Percentiles rank a stretch among this genome's conserved stretches.
Evolutionary conservation across 2,329 filamentous ascomycete species (phyloP).

Genomic region (Colletotrichum eremochloae): DNA sequence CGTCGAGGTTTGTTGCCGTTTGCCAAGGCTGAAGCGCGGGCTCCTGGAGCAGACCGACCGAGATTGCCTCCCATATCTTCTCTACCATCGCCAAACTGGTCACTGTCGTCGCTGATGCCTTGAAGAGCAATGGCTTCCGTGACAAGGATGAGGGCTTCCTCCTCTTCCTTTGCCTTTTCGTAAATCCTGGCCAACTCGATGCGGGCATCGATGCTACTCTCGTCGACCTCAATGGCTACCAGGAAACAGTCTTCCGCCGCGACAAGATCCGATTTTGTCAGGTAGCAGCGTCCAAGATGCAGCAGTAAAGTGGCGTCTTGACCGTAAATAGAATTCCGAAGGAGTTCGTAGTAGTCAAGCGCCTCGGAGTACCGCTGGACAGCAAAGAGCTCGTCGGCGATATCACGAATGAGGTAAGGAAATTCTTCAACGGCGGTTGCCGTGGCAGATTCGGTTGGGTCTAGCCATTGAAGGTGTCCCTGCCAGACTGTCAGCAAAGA

Average conservation of each 20-base stretch:
- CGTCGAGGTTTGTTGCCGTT: constrained; percentile 29
- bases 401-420: constrained; percentile 83
- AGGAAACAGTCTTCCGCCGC: constrained; percentile 85
- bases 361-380: constrained; percentile 56
- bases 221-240: constrained; percentile 78
- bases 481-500: constrained; percentile 48
- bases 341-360: constrained; percentile 68
- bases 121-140: constrained; percentile 80
- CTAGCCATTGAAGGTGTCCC: constrained; percentile 78
- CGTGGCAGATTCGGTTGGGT: constrained; percentile 58
- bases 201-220: constrained; percentile 80
- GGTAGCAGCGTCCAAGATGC: constrained; percentile 76
- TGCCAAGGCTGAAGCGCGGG: constrained; percentile 8
- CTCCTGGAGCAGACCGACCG: constrained; percentile 2
- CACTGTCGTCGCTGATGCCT: constrained; percentile 57
- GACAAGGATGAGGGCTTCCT: constrained; percentile 82
- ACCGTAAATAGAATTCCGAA: constrained; percentile 62
- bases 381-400: constrained; percentile 63
- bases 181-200: constrained; percentile 88
- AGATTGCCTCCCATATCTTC: background rate
- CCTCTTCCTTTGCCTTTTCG: constrained; percentile 78
- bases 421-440: constrained; percentile 62
- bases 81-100: constrained; percentile 24
- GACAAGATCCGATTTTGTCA: constrained; percentile 71
- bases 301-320: constrained; percentile 67